Evolutionary conservation across 225 moss, liverwort and hornwort genomes (phyloP).

Genomic region (Asterella californica): DNA sequence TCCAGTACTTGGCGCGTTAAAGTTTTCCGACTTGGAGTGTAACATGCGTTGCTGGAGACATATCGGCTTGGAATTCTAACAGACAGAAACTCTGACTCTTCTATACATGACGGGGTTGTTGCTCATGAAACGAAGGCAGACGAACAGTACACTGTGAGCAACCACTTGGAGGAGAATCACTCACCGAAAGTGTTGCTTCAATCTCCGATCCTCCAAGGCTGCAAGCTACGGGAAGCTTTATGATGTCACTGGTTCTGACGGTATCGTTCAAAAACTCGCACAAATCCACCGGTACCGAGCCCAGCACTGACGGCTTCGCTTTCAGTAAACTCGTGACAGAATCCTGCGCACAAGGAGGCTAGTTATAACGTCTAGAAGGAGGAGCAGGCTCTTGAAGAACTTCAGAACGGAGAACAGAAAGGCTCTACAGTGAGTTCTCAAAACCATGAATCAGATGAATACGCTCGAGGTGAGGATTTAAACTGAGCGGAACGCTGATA

Average conservation of each 20-base stretch:
- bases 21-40: no score
- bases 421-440: background rate
- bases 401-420: background rate
- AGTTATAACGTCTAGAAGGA: background rate
- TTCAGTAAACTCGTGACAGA: conserved; percentile 21
- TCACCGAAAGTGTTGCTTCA: conserved; percentile 41
- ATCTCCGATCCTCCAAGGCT: conserved; percentile 34
- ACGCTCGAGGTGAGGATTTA: background rate
- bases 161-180: background rate
- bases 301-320: conserved; percentile 36
- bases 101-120: no score
- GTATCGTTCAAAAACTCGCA: conserved; percentile 31
- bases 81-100: no score
- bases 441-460: background rate
- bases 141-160: background rate
- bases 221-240: conserved; percentile 39
- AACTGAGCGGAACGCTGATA: no score
- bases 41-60: no score
- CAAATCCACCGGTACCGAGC: conserved; percentile 35
- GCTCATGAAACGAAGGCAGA: no score
- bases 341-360: conserved; percentile 7
- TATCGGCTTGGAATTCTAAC: no score
- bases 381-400: background rate
- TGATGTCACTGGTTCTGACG: background rate
- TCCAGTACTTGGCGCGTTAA: no score